These are phyloP conservation scores for Epichloe baconii DNA, from an alignment of 2,329 filamentous ascomycete genomes.

Conservation along the genomic window DNA sequence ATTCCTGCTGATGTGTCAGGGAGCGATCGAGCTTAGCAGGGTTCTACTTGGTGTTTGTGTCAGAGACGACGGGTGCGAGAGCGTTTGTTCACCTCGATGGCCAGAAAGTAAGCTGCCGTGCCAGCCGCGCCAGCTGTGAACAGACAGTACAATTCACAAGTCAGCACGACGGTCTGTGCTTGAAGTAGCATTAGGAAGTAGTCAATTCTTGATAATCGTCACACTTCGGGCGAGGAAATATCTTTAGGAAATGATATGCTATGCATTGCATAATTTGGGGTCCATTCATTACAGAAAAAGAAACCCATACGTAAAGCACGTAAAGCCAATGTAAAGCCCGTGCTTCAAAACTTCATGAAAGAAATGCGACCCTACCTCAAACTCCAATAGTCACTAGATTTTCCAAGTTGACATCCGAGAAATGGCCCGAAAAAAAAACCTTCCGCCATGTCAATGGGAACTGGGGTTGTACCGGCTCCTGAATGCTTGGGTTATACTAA, in stretches of 20 bases:
- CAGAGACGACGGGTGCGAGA: no score
- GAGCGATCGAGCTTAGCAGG: neutral
- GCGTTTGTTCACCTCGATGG: neutral
- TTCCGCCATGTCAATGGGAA: slow-evolving; percentile 14
- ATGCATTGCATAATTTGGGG: neutral
- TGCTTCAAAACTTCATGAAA: neutral
- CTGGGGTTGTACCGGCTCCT: slow-evolving; percentile 44
- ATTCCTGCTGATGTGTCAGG: neutral
- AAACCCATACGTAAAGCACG: neutral
- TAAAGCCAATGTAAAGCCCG: neutral
- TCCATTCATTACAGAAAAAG: neutral
- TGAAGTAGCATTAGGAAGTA: no score
- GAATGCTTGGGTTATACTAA: slow-evolving; percentile 57
- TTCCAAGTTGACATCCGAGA: neutral
- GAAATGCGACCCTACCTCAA: neutral
- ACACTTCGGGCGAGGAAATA: neutral
- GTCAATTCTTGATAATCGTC: neutral
- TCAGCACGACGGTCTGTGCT: neutral
- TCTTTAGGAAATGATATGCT: neutral
- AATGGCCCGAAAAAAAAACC: neutral
- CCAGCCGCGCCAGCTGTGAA: neutral
- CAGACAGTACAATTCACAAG: neutral
- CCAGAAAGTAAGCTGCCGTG: no score
- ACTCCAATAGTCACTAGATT: neutral
- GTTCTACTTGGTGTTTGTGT: neutral